These are phyloP conservation scores for Debaryomyces robertsiae DNA, from an alignment of 1,139 yeast genomes.

Conservation along the genomic window DNA sequence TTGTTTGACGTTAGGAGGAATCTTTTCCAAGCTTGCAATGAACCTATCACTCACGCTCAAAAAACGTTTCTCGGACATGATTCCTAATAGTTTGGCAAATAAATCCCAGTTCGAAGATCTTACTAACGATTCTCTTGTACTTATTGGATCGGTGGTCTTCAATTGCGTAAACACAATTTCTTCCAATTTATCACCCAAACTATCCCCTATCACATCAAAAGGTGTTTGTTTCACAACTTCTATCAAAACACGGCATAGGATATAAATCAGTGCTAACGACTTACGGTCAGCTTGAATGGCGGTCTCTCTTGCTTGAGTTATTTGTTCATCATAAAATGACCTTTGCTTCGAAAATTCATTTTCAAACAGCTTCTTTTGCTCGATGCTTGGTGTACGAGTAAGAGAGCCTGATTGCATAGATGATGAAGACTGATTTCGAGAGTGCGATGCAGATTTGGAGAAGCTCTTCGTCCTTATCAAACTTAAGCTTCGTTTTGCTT, in stretches of 20 bases:
- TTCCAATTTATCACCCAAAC: conserved; percentile 80
- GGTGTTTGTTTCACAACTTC: conserved; percentile 92
- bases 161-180: conserved; percentile 92
- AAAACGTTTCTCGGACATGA: conserved; percentile 84
- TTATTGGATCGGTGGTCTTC: conserved; percentile 81
- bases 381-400: conserved; percentile 14
- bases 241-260: conserved; percentile 88
- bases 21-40: conserved; percentile 86
- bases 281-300: conserved; percentile 87
- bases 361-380: conserved; percentile 13
- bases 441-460: conserved; percentile 37
- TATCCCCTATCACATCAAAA: conserved; percentile 70
- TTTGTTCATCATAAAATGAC: conserved; percentile 40
- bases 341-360: conserved; percentile 27
- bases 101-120: conserved; percentile 93
- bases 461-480: conserved; percentile 46
- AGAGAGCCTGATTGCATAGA: conserved; percentile 18
- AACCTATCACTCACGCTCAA: conserved; percentile 90
- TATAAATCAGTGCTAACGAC: conserved; percentile 82
- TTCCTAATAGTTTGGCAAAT: conserved; percentile 86
- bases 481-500: conserved; percentile 43
- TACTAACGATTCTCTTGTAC: conserved; percentile 62
- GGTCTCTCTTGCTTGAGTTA: conserved; percentile 62
- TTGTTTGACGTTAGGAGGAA: conserved; percentile 53
- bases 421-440: conserved; percentile 42